Percentiles rank a stretch among this genome's conserved stretches.
Evolutionary conservation across 1,284 basidiomycete species (phyloP).

Genomic region (Pterulicium gracile): DNA sequence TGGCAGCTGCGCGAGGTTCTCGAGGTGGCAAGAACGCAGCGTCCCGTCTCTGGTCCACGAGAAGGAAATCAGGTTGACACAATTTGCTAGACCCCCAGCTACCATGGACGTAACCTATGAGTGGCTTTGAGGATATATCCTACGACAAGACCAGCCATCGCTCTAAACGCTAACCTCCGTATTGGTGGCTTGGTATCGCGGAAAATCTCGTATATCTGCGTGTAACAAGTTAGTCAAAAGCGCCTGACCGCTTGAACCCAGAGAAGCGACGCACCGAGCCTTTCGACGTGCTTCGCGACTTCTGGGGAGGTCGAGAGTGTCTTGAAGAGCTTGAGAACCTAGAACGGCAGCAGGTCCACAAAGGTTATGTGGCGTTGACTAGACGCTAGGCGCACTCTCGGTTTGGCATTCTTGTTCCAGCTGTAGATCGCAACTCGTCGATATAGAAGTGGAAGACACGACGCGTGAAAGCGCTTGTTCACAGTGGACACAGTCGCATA

Average conservation of each 20-base stretch:
- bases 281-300: conserved; percentile 42
- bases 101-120: conserved; percentile 29
- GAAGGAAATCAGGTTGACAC: conserved; percentile 45
- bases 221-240: conserved; percentile 4
- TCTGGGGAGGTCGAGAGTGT: conserved; percentile 35
- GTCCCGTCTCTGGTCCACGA: conserved; percentile 71
- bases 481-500: neutral
- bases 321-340: conserved; percentile 43
- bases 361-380: neutral
- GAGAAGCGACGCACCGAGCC: conserved; percentile 33
- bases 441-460: neutral
- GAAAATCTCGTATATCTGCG: conserved; percentile 57
- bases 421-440: neutral
- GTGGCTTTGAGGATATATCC: neutral
- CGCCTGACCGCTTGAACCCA: neutral
- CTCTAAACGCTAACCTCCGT: neutral
- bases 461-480: neutral
- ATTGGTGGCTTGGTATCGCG: conserved; percentile 31
- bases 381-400: neutral
- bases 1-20: conserved; percentile 30
- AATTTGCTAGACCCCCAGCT: conserved; percentile 42
- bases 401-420: neutral
- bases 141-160: neutral
- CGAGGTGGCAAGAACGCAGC: conserved; percentile 43
- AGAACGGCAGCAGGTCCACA: neutral